These are phyloP conservation scores for Aaosphaeria pasadenensis DNA, from an alignment of 2,329 filamentous ascomycete species.

Conservation along the genomic window DNA sequence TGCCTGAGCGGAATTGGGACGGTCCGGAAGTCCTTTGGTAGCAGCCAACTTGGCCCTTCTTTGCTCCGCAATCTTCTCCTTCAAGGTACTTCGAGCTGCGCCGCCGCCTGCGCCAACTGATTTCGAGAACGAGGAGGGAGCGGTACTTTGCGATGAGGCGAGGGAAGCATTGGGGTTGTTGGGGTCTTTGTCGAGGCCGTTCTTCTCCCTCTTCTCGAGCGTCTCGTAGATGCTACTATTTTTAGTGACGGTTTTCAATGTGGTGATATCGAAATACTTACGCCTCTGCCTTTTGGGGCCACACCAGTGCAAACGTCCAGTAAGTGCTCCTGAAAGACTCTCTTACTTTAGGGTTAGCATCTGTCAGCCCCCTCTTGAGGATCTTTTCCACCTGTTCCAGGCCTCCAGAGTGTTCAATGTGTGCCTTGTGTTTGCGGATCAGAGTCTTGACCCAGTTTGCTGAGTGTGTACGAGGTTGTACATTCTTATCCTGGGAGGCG, in stretches of 20 bases:
- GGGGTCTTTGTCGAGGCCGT: slow-evolving; percentile 76
- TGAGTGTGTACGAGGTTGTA: slow-evolving; percentile 76
- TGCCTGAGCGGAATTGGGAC: slow-evolving; percentile 58
- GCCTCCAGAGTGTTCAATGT: slow-evolving; percentile 81
- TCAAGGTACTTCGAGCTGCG: slow-evolving; percentile 58
- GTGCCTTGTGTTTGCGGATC: slow-evolving; percentile 75
- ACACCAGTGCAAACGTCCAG: slow-evolving; percentile 77
- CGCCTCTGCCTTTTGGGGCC: slow-evolving; percentile 73
- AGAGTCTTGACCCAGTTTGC: slow-evolving; percentile 82
- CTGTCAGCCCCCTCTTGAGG: slow-evolving; percentile 81
- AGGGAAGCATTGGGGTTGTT: slow-evolving; percentile 68
- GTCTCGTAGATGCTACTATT: slow-evolving; percentile 67
- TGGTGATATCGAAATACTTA: slow-evolving; percentile 44
- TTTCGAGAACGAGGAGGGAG: slow-evolving; percentile 37
- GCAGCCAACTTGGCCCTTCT: slow-evolving; percentile 57
- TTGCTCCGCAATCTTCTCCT: slow-evolving; percentile 80
- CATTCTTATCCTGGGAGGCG: slow-evolving; percentile 90
- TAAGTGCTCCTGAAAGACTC: slow-evolving; percentile 82
- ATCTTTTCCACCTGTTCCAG: slow-evolving; percentile 83
- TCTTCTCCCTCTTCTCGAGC: slow-evolving; percentile 76
- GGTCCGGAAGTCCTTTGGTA: slow-evolving; percentile 45
- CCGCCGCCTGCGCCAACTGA: slow-evolving; percentile 47
- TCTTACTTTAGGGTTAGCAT: slow-evolving; percentile 86
- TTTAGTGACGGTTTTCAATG: slow-evolving; percentile 12
- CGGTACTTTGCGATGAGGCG: slow-evolving; percentile 51